A percentile compares a stretch with the other conserved stretches of the same genome.
These are phyloP conservation scores for Cordyceps militaris DNA, from an alignment of 2,329 filamentous ascomycete species.

Conservation along the genomic window DNA sequence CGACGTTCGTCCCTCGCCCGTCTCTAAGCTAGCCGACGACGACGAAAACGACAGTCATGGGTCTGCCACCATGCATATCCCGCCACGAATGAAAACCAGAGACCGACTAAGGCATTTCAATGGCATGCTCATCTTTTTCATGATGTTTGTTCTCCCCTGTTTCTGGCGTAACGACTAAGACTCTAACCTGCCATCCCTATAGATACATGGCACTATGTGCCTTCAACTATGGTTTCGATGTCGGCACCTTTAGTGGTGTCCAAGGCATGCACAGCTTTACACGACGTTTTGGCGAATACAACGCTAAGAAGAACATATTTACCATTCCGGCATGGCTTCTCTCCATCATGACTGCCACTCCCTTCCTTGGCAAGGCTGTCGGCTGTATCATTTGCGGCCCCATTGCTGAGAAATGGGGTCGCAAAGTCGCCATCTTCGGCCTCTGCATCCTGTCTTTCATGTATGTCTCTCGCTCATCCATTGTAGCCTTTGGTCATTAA, in stretches of 20 bases:
- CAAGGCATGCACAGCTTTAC: slow-evolving; percentile 22
- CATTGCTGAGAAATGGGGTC: slow-evolving; percentile 22
- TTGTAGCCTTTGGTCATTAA: background rate
- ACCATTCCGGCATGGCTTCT: slow-evolving; percentile 19
- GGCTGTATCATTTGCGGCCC: slow-evolving; percentile 15
- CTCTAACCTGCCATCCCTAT: background rate
- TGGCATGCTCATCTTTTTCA: slow-evolving; percentile 17
- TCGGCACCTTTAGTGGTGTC: slow-evolving; percentile 22
- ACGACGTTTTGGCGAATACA: slow-evolving; percentile 19
- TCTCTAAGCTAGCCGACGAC: slow-evolving; percentile 9
- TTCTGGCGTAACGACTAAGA: background rate
- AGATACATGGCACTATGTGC: slow-evolving; percentile 22
- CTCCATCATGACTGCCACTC: slow-evolving; percentile 22
- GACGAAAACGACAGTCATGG: slow-evolving; percentile 9
- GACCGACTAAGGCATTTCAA: slow-evolving; percentile 11
- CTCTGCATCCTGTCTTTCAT: slow-evolving; percentile 18
- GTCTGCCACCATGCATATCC: slow-evolving; percentile 1
- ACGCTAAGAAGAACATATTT: slow-evolving; percentile 12
- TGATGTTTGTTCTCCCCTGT: slow-evolving; percentile 1
- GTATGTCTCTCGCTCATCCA: slow-evolving; percentile 5
- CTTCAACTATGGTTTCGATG: slow-evolving; percentile 24
- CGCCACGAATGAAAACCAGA: slow-evolving; percentile 6
- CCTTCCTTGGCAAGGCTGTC: slow-evolving; percentile 21
- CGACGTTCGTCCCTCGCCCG: background rate
- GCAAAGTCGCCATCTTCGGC: slow-evolving; percentile 19